Conservation (phyloP, 495 filamentous ascomycete genomes). For the Glarea lozoyensis region DNA sequence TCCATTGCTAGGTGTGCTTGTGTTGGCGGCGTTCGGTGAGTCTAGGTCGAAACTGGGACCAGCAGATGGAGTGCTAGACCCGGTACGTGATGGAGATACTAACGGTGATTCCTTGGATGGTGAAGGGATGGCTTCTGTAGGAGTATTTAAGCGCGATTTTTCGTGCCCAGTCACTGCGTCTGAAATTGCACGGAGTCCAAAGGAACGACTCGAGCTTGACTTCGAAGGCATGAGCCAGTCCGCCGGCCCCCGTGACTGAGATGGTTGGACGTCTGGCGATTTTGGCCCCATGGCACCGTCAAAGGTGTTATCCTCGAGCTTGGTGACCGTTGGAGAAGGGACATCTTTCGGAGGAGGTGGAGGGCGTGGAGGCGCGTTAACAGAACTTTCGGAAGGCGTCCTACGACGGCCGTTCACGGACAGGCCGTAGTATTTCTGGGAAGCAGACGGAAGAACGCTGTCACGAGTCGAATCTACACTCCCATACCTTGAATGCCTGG, state of each 20-base stretch:
- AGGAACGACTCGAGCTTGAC: slow-evolving; percentile 38
- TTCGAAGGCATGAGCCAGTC: slow-evolving; percentile 44
- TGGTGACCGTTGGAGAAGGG: slow-evolving; percentile 52
- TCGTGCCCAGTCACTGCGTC: slow-evolving; percentile 64
- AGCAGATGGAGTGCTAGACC: slow-evolving; percentile 77
- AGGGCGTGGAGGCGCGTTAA: slow-evolving; percentile 35
- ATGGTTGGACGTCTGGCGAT: slow-evolving; percentile 35
- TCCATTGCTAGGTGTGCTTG: slow-evolving; percentile 30
- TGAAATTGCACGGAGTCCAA: slow-evolving; percentile 68
- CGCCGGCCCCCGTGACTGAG: slow-evolving; percentile 35
- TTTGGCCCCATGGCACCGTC: slow-evolving; percentile 41
- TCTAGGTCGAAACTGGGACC: slow-evolving; percentile 75
- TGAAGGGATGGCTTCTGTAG: slow-evolving; percentile 34
- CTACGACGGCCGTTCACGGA: slow-evolving; percentile 32
- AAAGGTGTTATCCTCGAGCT: slow-evolving; percentile 49
- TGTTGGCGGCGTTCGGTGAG: slow-evolving; percentile 55
- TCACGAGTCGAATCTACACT: slow-evolving; percentile 55
- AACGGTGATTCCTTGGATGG: slow-evolving; percentile 56
- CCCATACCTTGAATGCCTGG: slow-evolving; percentile 68
- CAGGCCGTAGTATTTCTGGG: slow-evolving; percentile 56
- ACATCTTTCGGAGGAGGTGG: slow-evolving; percentile 28
- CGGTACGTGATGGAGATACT: slow-evolving; percentile 63
- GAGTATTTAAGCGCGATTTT: slow-evolving; percentile 41
- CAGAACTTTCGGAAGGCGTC: slow-evolving; percentile 39
- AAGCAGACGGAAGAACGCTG: slow-evolving; percentile 30